phyloP scores from a whole-genome alignment of 2,329 filamentous ascomycete species.

The Colletotrichum australisinense region DNA sequence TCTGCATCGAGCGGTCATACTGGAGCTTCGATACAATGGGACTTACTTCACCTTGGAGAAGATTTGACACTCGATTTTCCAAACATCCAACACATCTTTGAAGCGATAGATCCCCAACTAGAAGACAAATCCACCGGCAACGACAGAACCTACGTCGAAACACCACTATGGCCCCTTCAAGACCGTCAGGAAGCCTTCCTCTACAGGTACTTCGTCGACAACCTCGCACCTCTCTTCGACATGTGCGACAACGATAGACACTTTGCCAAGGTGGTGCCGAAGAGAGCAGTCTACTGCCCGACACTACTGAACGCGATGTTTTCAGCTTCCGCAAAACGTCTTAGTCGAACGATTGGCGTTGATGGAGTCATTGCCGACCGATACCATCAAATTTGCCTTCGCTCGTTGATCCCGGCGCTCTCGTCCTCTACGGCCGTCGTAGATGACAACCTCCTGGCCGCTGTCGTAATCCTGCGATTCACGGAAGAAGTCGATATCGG shows the following conservation, averaged over 20 bases:
- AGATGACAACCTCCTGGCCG: constrained; percentile 44
- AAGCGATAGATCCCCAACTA: constrained; percentile 20
- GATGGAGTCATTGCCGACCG: constrained; percentile 40
- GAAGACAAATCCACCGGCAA: not conserved
- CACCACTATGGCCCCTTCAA: constrained; percentile 28
- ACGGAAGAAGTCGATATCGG: constrained; percentile 42
- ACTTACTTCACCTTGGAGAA: not conserved
- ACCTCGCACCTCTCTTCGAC: constrained; percentile 42
- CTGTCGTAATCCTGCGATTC: constrained; percentile 44
- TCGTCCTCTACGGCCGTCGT: constrained; percentile 40
- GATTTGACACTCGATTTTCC: constrained; percentile 9
- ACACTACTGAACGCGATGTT: constrained; percentile 44
- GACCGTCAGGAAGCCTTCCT: constrained; percentile 43
- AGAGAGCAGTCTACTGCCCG: constrained; percentile 41
- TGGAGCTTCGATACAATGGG: constrained; percentile 5
- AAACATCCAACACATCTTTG: not conserved
- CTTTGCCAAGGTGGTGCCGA: constrained; percentile 43
- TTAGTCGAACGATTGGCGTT: constrained; percentile 39
- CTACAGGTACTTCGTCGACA: constrained; percentile 42
- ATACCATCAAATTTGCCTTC: constrained; percentile 43
- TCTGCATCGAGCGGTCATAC: constrained; percentile 3
- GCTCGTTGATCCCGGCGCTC: constrained; percentile 41
- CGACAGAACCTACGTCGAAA: constrained; percentile 27
- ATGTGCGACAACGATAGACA: constrained; percentile 43
- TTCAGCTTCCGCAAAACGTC: constrained; percentile 42